Evolutionary conservation across 1,284 basidiomycete species (phyloP), one percentile per base, ranked within the genome.

Genomic region (Tylopilus sp.): DNA sequence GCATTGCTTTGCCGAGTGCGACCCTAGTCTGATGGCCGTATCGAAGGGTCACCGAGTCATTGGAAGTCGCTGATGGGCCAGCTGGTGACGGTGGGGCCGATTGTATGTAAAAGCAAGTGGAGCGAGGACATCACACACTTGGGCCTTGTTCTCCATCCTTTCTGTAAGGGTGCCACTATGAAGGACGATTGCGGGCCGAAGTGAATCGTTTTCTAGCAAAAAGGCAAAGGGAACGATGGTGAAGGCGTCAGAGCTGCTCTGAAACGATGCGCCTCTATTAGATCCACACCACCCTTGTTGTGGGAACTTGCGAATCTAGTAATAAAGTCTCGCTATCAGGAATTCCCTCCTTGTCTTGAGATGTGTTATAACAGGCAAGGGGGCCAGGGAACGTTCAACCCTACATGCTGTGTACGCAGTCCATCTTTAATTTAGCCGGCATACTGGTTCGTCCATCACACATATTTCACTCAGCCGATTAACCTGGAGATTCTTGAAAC

Each of bases 11-110:
- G 26, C 43, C 42, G 11, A 38, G 18, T 33, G 38, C 41, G 56
- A 48, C 60, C 57, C 48, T 59, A 20, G 21, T 12, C 35, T 54
- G 48, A 50, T 39, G 49, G 26, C 45, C 37, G 39, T 38, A 46
- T 55, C 41, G 28, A 40, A 18, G 41, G 57, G 42, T 38, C 29
- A 26, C 31, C 43, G 40, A 48, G 37, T 48, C 40, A 39, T 21
- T 44, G 30, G 46, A 33, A 36, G 41, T 46, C 24, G 24, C 15
- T 21, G 38, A 33, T 7, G 29, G 26, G 26, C 26, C 26, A 7
- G 20, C 51, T n/a, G n/a, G n/a, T n/a, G n/a, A n/a, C n/a, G n/a
- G n/a, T 14, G 3, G 3, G 5, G 8, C 30, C 17, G 7, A 15
- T 26, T 40, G 43, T 15, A 21, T 29, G 20, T 35, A 35, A 28